Percentiles rank a stretch among this genome's conserved stretches.
Conservation (phyloP, 2,329 filamentous ascomycete species). For the Aspergillus ustus region DNA sequence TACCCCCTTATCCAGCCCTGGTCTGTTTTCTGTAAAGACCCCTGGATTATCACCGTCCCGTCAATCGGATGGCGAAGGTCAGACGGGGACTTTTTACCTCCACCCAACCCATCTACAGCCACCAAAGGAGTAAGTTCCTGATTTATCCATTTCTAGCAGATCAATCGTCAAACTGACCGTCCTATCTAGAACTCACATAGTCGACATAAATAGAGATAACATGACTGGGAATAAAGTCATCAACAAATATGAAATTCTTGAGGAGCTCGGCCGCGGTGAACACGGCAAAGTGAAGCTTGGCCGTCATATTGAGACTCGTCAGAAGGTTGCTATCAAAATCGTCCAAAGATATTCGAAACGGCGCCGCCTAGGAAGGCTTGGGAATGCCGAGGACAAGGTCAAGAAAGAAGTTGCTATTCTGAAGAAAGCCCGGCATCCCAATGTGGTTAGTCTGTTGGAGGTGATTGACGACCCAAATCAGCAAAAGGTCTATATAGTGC, state of each 20-base stretch:
- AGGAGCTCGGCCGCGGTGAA: conserved; percentile 92
- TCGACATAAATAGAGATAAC: conserved; percentile 85
- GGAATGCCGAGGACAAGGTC: conserved; percentile 72
- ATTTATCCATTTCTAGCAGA: not conserved
- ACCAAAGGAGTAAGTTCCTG: conserved; percentile 70
- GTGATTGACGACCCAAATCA: conserved; percentile 96
- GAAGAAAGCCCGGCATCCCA: conserved; percentile 97
- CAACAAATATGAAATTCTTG: conserved; percentile 96
- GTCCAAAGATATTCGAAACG: conserved; percentile 95
- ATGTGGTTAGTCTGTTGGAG: conserved; percentile 92
- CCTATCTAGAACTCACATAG: conserved; percentile 74
- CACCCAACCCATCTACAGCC: conserved; percentile 74
- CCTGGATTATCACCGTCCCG: conserved; percentile 37
- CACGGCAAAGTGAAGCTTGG: conserved; percentile 98
- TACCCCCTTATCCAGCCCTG: conserved; percentile 53
- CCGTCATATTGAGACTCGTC: conserved; percentile 73
- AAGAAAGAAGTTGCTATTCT: conserved; percentile 97
- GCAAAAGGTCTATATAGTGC: conserved; percentile 97
- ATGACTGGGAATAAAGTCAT: conserved; percentile 93
- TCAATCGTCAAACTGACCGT: conserved; percentile 6
- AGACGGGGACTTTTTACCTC: conserved; percentile 63
- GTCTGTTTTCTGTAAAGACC: conserved; percentile 48
- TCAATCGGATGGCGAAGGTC: conserved; percentile 43
- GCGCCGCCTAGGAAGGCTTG: conserved; percentile 77
- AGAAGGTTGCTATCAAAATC: conserved; percentile 96